Evolutionary conservation across 352 stramenopile species (phyloP), one percentile per base, ranked within the genome.

Genomic region (Pythium utonaiense): DNA sequence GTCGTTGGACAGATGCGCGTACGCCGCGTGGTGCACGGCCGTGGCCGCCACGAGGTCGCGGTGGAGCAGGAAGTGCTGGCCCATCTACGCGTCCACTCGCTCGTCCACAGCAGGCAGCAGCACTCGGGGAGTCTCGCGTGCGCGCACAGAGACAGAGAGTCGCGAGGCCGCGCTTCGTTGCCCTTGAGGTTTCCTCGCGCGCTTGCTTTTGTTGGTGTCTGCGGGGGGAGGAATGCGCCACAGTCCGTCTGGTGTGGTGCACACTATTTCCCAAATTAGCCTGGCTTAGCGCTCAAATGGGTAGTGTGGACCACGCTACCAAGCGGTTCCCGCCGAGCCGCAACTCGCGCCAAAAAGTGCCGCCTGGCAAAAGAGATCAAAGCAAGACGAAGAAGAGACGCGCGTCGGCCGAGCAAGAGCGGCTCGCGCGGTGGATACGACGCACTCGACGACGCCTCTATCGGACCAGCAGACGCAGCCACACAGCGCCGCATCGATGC

Each of bases 31-130:
- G 50, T 92, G 83, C 52, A 95, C 81, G 17, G 83, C 81, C 38
- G 86, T 93, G 50, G 83, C 79, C 6, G 83, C 69, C 55, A 95
- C 80, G 13, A 95, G 68, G 58, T 95, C 86, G 57, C 83, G 80
- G 56, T 95, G 83, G 50, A 89, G 79, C 45, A 95, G 60, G 60
- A 95, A 95, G 71, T 95, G 86, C 66, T 95, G 86, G 9, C 80
- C 80, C 83, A 93, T 93, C 9, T 10, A 25, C 21, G 16, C 19
- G 25, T 24, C 12, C 7, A 17, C 1, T 2, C 41, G 16, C 50
- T 49, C n/a, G n/a, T n/a, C n/a, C n/a, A n/a, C n/a, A n/a, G n/a
- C n/a, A n/a, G n/a, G n/a, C n/a, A n/a, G n/a, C n/a, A n/a, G n/a
- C n/a, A n/a, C n/a, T n/a, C n/a, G n/a, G n/a, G n/a, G n/a, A n/a